phyloP scores from a whole-genome alignment of 352 stramenopile species.

The Phytophthora tentaculata region DNA sequence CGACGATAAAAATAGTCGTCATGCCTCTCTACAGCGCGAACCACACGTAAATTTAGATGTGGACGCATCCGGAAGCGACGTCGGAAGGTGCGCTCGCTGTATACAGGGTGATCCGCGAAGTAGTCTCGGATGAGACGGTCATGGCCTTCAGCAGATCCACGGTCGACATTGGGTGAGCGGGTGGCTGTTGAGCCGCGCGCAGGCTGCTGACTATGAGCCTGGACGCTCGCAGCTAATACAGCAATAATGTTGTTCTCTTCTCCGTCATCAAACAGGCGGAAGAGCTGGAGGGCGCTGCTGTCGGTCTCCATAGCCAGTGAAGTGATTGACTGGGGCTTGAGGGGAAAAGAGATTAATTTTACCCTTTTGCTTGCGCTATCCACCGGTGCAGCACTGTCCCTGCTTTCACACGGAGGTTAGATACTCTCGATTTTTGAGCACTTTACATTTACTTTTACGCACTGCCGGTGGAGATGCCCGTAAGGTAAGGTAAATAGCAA shows the following conservation, averaged over 20 bases:
- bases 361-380: not conserved
- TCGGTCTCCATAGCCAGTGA: not conserved
- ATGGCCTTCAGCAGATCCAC: not conserved
- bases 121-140: not conserved
- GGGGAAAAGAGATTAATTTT: not conserved
- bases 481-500: too few species aligned
- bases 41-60: not conserved
- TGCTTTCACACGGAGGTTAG: not conserved
- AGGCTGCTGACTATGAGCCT: not conserved
- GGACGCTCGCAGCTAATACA: not conserved
- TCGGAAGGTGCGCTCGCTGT: not conserved
- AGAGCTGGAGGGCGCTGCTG: not conserved
- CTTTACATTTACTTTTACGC: too few species aligned
- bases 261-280: not conserved
- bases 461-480: too few species aligned
- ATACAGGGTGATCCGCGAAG: not conserved
- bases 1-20: not conserved
- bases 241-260: not conserved
- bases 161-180: not conserved
- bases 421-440: too few species aligned
- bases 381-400: not conserved
- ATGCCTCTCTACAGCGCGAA: not conserved
- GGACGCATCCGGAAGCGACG: not conserved
- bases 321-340: too few species aligned
- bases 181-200: not conserved